Base-by-base conservation (phyloP, 2,329 filamentous ascomycete species). In the Dactylella cylindrospora region DNA sequence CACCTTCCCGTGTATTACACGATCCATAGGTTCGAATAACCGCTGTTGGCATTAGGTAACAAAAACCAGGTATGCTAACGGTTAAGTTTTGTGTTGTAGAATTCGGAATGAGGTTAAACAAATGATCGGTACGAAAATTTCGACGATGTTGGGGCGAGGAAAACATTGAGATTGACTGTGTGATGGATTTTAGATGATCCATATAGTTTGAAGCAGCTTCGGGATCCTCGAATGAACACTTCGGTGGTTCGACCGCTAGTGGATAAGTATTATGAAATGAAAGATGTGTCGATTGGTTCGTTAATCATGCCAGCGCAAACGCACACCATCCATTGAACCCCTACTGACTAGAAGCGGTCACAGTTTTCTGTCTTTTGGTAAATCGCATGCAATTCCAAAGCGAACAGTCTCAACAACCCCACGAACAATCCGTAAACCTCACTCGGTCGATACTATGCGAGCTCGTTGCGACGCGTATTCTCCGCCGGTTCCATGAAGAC, bases 301-400 rank as follows among this genome's bases (percentile, higher is more conserved):
- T 68, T 6, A 31, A 25, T 9, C 13, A 17, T 22, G 7, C 12
- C 4, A 4, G 9, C 28, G n/a, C n/a, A n/a, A n/a, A n/a, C n/a
- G n/a, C n/a, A n/a, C n/a, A n/a, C n/a, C n/a, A n/a, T n/a, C n/a
- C n/a, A n/a, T n/a, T n/a, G n/a, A n/a, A 17, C 29, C 13, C 40
- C 9, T 19, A 25, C 36, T 15, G 20, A 12, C 15, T n/a, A n/a
- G n/a, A n/a, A n/a, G n/a, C n/a, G n/a, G n/a, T n/a, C 31, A 32
- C 68, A 84, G 86, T 93, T 8, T 93, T 91, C 72, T 91, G 87
- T 71, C 75, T 94, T 61, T 79, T 94, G 17, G 87, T 93, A 66
- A 93, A 94, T 69, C 80, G 87, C 10, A 82, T 83, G 26, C 85
- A 90, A 70, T 93, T 93, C 68, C 76, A 90, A 19, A 80, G 85